Percentiles rank a stretch among this genome's conserved stretches.
These are phyloP conservation scores for Epichloe gansuensis DNA, from an alignment of 2,329 filamentous ascomycete species.

Conservation along the genomic window DNA sequence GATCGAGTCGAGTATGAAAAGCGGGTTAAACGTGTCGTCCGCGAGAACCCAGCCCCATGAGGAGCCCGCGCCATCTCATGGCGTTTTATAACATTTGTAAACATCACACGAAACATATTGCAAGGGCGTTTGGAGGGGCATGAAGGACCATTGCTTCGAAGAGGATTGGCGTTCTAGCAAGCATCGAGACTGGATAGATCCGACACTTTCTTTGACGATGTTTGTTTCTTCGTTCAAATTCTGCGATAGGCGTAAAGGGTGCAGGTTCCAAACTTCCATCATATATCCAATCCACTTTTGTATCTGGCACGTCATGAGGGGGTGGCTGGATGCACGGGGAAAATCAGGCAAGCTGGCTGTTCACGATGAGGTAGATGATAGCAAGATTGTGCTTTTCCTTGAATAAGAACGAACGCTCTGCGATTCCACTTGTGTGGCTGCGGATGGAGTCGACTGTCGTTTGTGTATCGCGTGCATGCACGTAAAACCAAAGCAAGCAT, in stretches of 20 bases:
- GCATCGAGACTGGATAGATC: neutral
- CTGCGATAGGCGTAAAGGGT: conserved; percentile 6
- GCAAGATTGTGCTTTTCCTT: neutral
- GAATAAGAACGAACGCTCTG: too few species aligned
- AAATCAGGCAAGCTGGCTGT: neutral
- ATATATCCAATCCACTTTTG: neutral
- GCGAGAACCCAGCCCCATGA: conserved; percentile 72
- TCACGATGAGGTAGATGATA: neutral
- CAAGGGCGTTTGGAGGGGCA: conserved; percentile 18
- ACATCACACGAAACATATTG: conserved; percentile 12
- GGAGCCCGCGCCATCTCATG: conserved; percentile 6
- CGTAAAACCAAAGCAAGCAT: too few species aligned
- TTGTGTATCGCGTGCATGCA: too few species aligned
- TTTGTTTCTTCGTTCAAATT: conserved; percentile 8
- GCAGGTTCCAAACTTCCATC: neutral
- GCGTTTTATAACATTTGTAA: neutral
- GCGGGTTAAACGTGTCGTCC: conserved; percentile 75
- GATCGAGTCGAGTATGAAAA: conserved; percentile 79
- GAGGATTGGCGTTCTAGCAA: conserved; percentile 6
- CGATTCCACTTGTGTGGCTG: neutral
- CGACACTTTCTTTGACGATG: conserved; percentile 9
- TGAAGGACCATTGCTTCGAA: conserved; percentile 11
- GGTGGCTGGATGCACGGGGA: neutral
- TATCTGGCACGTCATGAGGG: neutral
- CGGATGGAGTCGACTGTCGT: neutral